Percentiles rank a stretch among this genome's conserved stretches.
Conservation (phyloP, 179 eudicot species). For the Sideroxylon spinosum region DNA sequence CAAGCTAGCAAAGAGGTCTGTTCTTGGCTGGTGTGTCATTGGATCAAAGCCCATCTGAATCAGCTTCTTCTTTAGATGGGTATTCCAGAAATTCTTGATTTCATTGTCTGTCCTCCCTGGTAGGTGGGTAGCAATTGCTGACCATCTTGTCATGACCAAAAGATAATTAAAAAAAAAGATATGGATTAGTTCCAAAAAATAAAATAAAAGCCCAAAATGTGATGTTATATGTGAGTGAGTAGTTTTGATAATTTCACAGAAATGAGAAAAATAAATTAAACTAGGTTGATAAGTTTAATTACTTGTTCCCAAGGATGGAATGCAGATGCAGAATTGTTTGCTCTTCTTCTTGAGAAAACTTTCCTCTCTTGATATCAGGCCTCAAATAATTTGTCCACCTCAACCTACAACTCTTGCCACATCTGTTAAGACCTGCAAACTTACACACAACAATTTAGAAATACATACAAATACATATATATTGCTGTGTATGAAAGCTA, state of each 20-base stretch:
- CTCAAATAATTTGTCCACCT: slow-evolving; percentile 39
- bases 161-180: not conserved
- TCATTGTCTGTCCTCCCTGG: slow-evolving; percentile 40
- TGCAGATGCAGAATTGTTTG: slow-evolving; percentile 36
- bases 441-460: not conserved
- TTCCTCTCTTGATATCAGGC: slow-evolving; percentile 43
- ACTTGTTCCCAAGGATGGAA: slow-evolving; percentile 39
- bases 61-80: slow-evolving; percentile 43
- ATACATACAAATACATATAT: not conserved
- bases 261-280: too few relatives aligned
- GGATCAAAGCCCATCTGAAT: slow-evolving; percentile 44
- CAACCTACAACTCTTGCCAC: slow-evolving; percentile 43
- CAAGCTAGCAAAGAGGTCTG: slow-evolving; percentile 31
- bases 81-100: slow-evolving; percentile 45
- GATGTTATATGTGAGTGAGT: too few relatives aligned
- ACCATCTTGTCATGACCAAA: slow-evolving; percentile 27
- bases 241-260: too few relatives aligned
- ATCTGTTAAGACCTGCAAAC: slow-evolving; percentile 31
- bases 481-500: slow-evolving; percentile 1
- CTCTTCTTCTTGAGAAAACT: slow-evolving; percentile 36
- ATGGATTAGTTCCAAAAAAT: not conserved
- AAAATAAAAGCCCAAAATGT: too few relatives aligned
- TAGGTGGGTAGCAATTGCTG: slow-evolving; percentile 32
- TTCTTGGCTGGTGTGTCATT: slow-evolving; percentile 36
- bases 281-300: not conserved